Conservation (phyloP, 495 filamentous ascomycete genomes). For the Penicillium herquei region DNA sequence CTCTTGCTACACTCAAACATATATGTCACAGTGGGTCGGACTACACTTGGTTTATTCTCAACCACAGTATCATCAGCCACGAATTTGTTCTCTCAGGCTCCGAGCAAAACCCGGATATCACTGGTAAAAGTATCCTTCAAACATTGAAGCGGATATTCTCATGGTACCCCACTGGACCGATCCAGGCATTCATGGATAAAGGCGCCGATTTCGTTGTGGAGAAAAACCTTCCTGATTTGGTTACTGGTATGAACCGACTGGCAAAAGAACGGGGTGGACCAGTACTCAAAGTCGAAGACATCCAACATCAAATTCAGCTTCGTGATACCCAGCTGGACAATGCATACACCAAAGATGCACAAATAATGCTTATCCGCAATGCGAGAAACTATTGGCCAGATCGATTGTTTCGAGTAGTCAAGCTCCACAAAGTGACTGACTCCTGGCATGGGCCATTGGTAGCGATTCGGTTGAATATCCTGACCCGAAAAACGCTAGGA, state of each 20-base stretch:
- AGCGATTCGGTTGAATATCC: slow-evolving; percentile 3
- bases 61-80: background rate
- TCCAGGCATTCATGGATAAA: slow-evolving; percentile 7
- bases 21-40: slow-evolving; percentile 1
- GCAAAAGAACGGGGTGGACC: slow-evolving; percentile 3
- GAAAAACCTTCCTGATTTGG: background rate
- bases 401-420: background rate
- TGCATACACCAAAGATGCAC: slow-evolving; percentile 4
- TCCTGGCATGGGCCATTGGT: background rate
- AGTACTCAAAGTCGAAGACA: background rate
- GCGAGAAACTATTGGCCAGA: slow-evolving; percentile 5
- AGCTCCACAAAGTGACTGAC: slow-evolving; percentile 3
- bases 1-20: slow-evolving; percentile 1
- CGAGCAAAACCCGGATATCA: slow-evolving; percentile 7
- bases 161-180: slow-evolving; percentile 1
- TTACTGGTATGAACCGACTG: slow-evolving; percentile 3
- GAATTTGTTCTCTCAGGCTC: slow-evolving; percentile 6
- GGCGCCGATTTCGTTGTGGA: slow-evolving; percentile 1
- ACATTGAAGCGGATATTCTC: background rate
- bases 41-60: slow-evolving; percentile 6
- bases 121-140: slow-evolving; percentile 2
- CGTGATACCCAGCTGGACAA: slow-evolving; percentile 4
- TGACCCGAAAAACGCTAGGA: slow-evolving; percentile 4
- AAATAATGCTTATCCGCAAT: slow-evolving; percentile 5
- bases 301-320: background rate